Conservation (phyloP, 768 basidiomycete genomes). For the Termitomyces eurrhizus region DNA sequence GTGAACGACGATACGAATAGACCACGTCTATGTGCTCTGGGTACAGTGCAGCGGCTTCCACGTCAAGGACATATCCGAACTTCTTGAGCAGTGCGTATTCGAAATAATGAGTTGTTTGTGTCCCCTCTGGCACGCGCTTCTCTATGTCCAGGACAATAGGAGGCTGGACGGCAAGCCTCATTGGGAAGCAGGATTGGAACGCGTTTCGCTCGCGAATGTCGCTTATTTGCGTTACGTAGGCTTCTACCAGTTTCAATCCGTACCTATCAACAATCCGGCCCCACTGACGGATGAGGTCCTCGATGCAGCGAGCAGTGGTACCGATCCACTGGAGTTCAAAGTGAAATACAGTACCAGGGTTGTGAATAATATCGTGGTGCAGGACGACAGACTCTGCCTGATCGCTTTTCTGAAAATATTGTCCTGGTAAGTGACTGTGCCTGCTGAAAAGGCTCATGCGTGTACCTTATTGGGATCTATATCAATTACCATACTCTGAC, state of each 20-base stretch:
- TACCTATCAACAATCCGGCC: conserved; percentile 80
- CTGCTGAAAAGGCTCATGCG: neutral
- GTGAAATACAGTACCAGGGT: conserved; percentile 92
- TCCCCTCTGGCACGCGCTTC: conserved; percentile 62
- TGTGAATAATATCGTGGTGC: conserved; percentile 94
- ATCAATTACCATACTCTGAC: conserved; percentile 90
- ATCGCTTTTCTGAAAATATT: conserved; percentile 63
- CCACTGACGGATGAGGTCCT: conserved; percentile 83
- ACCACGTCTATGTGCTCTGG: conserved; percentile 78
- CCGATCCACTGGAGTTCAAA: conserved; percentile 98
- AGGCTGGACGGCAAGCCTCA: conserved; percentile 72
- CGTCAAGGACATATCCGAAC: conserved; percentile 80
- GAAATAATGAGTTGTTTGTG: conserved; percentile 68
- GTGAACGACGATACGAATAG: conserved; percentile 83
- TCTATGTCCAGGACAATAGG: conserved; percentile 68
- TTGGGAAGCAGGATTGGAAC: conserved; percentile 87
- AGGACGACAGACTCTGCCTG: conserved; percentile 85
- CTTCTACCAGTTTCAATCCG: conserved; percentile 89
- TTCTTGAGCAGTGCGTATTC: conserved; percentile 73
- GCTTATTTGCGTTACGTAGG: conserved; percentile 87
- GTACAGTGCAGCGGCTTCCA: conserved; percentile 76
- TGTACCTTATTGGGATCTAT: conserved; percentile 71
- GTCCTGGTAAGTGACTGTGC: neutral
- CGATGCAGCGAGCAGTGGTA: conserved; percentile 86
- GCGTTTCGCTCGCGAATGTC: conserved; percentile 83